These are phyloP conservation scores for Podila clonocystis DNA, from an alignment of 192 early-diverging fungal genomes.

Conservation along the genomic window DNA sequence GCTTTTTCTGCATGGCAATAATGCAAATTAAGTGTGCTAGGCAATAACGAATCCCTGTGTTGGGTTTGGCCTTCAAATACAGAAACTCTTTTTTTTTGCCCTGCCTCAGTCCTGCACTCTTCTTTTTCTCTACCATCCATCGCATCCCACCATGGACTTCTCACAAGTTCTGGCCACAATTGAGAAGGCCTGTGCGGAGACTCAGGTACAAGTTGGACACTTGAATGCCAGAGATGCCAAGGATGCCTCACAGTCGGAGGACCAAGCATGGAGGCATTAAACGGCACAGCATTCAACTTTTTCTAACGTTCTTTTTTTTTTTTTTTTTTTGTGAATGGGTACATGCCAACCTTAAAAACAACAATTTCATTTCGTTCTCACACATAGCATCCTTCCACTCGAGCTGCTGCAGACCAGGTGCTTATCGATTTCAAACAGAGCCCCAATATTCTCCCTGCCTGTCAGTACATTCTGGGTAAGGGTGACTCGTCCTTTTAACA, in stretches of 20 bases:
- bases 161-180: constrained; percentile 52
- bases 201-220: constrained; percentile 50
- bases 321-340: too few relatives aligned
- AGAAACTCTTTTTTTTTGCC: too few relatives aligned
- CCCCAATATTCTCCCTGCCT: constrained; percentile 64
- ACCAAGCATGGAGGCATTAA: background rate
- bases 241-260: background rate
- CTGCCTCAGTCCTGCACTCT: background rate
- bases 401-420: constrained; percentile 61
- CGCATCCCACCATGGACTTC: constrained; percentile 52
- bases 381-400: constrained; percentile 60
- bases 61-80: too few relatives aligned
- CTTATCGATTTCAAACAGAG: constrained; percentile 61
- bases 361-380: background rate
- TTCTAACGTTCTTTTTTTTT: constrained; percentile 3
- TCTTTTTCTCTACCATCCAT: constrained; percentile 3
- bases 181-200: constrained; percentile 64
- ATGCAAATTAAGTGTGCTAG: too few relatives aligned
- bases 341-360: constrained; percentile 2
- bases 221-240: background rate
- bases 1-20: too few relatives aligned
- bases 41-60: too few relatives aligned
- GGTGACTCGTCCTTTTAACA: background rate
- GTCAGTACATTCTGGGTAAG: constrained; percentile 70
- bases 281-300: background rate